Conservation (phyloP, 176 grass and related monocot species). For the Oryza glaberrima region DNA sequence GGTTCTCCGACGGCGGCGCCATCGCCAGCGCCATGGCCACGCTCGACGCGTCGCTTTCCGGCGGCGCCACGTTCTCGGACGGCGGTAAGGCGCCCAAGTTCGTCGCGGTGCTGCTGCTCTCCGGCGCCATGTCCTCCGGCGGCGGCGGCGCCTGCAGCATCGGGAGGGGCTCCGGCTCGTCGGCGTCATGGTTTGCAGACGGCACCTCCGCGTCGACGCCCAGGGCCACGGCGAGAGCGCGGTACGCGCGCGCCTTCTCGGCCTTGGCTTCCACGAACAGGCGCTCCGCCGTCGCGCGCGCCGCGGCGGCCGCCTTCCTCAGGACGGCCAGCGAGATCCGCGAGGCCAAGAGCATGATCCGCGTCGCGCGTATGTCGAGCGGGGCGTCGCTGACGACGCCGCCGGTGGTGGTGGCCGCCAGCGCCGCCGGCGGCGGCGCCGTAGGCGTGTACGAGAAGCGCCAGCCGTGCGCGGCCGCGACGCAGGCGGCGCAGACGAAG, state of each 20-base stretch:
- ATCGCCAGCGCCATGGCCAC: neutral
- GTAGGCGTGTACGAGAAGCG: slow-evolving; percentile 42
- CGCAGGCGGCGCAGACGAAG: slow-evolving; percentile 58
- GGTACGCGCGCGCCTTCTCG: slow-evolving; percentile 28
- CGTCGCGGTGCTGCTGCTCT: too few species aligned
- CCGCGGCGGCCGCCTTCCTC: slow-evolving; percentile 2
- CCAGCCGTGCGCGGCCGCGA: slow-evolving; percentile 1
- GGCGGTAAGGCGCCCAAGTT: neutral
- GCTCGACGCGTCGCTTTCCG: neutral
- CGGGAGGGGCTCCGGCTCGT: neutral
- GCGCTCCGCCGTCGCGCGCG: slow-evolving; percentile 34
- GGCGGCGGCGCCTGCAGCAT: neutral
- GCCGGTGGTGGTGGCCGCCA: neutral
- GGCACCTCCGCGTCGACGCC: neutral
- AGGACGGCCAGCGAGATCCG: slow-evolving; percentile 37
- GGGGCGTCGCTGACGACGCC: neutral
- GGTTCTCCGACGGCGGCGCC: neutral
- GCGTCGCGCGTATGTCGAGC: slow-evolving; percentile 14
- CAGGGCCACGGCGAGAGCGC: slow-evolving; percentile 6
- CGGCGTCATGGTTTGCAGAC: neutral
- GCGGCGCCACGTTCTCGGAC: neutral
- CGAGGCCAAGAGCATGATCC: slow-evolving; percentile 41
- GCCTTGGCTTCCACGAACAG: slow-evolving; percentile 32
- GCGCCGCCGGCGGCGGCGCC: too few species aligned
- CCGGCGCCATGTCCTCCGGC: neutral